Percentiles rank a stretch among this genome's conserved stretches.
phyloP scores from a whole-genome alignment of 768 basidiomycete genomes.

The Sistotremastrum niveocremeum region DNA sequence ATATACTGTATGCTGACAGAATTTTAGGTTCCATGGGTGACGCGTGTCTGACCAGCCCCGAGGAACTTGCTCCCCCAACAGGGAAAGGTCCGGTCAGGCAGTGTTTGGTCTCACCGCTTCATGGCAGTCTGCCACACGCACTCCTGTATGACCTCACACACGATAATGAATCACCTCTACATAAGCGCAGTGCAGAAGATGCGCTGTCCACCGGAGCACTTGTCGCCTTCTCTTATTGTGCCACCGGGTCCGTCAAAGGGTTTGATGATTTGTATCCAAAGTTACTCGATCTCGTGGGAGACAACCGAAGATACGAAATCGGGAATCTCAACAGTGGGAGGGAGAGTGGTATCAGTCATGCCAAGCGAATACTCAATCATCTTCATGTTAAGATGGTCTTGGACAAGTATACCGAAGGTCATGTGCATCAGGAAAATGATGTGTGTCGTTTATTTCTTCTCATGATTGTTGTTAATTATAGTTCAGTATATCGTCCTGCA shows the following conservation, averaged over 20 bases:
- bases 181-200: conserved; percentile 90
- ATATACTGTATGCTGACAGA: not conserved
- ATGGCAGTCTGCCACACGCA: conserved; percentile 84
- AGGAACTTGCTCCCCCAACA: conserved; percentile 70
- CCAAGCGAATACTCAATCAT: conserved; percentile 38
- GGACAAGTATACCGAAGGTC: conserved; percentile 84
- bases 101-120: conserved; percentile 64
- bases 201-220: conserved; percentile 88
- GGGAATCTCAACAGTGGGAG: conserved; percentile 28
- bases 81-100: conserved; percentile 67
- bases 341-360: conserved; percentile 22
- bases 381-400: conserved; percentile 53
- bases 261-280: conserved; percentile 97
- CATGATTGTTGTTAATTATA: not conserved
- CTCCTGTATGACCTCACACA: conserved; percentile 93
- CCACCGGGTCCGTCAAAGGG: conserved; percentile 88
- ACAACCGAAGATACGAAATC: conserved; percentile 68
- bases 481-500: conserved; percentile 84
- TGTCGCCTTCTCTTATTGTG: conserved; percentile 81
- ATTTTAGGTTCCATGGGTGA: conserved; percentile 74
- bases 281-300: conserved; percentile 76
- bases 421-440: conserved; percentile 94
- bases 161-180: conserved; percentile 86
- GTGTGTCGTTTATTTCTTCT: conserved; percentile 32
- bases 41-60: conserved; percentile 64